These are phyloP conservation scores for Penicillium desertorum DNA, from an alignment of 495 filamentous ascomycete species.

Conservation along the genomic window DNA sequence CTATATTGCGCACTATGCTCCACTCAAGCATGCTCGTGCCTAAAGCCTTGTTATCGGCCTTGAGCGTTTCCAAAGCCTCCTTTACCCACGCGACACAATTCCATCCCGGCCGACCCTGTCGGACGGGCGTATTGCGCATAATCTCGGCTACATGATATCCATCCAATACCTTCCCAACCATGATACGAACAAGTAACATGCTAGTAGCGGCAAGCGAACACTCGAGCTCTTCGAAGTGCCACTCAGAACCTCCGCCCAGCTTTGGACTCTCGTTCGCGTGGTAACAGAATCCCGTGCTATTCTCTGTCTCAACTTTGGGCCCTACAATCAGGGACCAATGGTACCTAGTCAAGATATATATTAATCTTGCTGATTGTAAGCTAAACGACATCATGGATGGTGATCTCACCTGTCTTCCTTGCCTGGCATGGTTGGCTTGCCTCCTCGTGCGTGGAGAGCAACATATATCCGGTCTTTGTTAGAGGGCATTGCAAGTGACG, in stretches of 20 bases:
- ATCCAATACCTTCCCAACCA: constrained; percentile 46
- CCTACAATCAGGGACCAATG: constrained; percentile 43
- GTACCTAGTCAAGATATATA: constrained; percentile 20
- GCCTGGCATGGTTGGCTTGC: constrained; percentile 33
- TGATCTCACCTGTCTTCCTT: constrained; percentile 28
- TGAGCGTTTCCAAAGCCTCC: constrained; percentile 36
- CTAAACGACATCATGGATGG: not conserved
- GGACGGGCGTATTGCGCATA: constrained; percentile 35
- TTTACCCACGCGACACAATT: constrained; percentile 46
- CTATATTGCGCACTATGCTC: constrained; percentile 28
- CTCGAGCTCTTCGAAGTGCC: constrained; percentile 35
- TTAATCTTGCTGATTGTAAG: not conserved
- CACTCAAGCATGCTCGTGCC: constrained; percentile 39
- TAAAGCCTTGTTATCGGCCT: constrained; percentile 32
- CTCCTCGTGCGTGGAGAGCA: constrained; percentile 36
- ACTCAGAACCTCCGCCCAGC: constrained; percentile 19
- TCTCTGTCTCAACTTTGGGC: constrained; percentile 32
- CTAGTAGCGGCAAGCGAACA: constrained; percentile 25
- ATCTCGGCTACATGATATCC: constrained; percentile 27
- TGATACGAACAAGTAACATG: constrained; percentile 45
- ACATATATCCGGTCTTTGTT: constrained; percentile 42
- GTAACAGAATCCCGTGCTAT: constrained; percentile 28
- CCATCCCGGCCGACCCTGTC: constrained; percentile 33
- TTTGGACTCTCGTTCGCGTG: constrained; percentile 29
- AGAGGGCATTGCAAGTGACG: constrained; percentile 1